Evolutionary conservation across 495 filamentous ascomycete genomes (phyloP), one percentile per base, ranked within the genome.

Genomic region (Lophium mytilinum): DNA sequence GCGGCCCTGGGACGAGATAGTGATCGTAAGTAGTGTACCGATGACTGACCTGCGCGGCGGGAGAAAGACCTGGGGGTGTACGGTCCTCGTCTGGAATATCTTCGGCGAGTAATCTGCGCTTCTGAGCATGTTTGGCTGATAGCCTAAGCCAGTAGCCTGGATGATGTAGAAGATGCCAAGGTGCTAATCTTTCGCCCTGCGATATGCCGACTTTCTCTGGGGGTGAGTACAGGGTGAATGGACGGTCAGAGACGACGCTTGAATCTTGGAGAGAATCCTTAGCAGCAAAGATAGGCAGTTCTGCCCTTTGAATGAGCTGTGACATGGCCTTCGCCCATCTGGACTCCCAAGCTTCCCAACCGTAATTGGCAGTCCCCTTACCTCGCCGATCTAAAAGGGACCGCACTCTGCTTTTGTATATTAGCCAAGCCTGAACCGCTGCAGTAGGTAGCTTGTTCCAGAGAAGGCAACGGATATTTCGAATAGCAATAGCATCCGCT

Each of bases 341-440:
- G 18, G 89, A 80, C 68, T 92, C 83, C 89, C 89, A 95, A 2
- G 89, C 88, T 63, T 88, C 80, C 88, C 88, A 95, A 8, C 86
- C 86, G 69, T 92, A 93, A 57, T 86, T 89, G 36, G 78, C 78
- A 12, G 89, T 84, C 4, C 91, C 91, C 52, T 87, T 88, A 0
- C 89, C 91, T 55, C 85, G 82, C 21, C 88, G 81, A 58, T 95
- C 87, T 12, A 96, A 71, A 19, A 96, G 76, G 63, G 86, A 85
- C 39, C 77, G 74, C 57, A 89, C 82, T 60, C 82, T 82, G 37
- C 79, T 75, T 53, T 83, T 79, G 66, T 96, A 91, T 33, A 73
- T 72, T 24, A 81, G 76, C 90, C 90, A 96, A 42, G 82, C 79
- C 45, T 85, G 81, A 12, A 84, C 82, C 3, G 91, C 90, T 15